Conservation (phyloP, 1,139 yeast genomes). For the Eremothecium gossypii region DNA sequence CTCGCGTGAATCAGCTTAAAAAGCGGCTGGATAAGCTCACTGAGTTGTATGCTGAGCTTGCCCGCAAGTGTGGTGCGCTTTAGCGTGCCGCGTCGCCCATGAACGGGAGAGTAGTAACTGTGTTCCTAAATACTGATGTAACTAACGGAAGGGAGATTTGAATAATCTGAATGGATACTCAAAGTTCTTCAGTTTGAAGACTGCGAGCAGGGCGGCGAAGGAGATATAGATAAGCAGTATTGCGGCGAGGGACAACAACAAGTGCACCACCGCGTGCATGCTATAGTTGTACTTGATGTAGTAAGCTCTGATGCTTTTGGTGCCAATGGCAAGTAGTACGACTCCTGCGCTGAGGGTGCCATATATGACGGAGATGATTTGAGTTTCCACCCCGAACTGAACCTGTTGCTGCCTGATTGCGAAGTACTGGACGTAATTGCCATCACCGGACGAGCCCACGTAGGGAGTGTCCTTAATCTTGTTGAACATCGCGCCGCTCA, state of each 20-base stretch:
- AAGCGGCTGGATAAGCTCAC: slow-evolving; percentile 10
- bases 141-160: slow-evolving; percentile 18
- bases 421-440: slow-evolving; percentile 49
- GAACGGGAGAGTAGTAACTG: background rate
- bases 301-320: slow-evolving; percentile 37
- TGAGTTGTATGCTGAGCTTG: slow-evolving; percentile 9
- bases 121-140: background rate
- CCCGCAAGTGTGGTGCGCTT: background rate
- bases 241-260: slow-evolving; percentile 37
- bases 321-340: slow-evolving; percentile 41
- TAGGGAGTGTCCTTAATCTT: slow-evolving; percentile 72
- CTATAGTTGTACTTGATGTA: slow-evolving; percentile 13
- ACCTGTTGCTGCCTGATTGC: slow-evolving; percentile 53
- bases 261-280: slow-evolving; percentile 31
- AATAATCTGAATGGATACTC: slow-evolving; percentile 51
- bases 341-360: slow-evolving; percentile 45
- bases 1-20: slow-evolving; percentile 10
- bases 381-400: slow-evolving; percentile 82
- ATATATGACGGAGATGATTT: slow-evolving; percentile 55
- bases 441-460: slow-evolving; percentile 47
- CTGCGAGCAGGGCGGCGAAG: slow-evolving; percentile 45
- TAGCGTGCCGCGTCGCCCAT: background rate
- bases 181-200: slow-evolving; percentile 48
- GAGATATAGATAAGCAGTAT: slow-evolving; percentile 38
- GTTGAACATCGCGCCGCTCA: slow-evolving; percentile 90